These are phyloP conservation scores for Acer campestre DNA, from an alignment of 345 rosid species.

Conservation along the genomic window DNA sequence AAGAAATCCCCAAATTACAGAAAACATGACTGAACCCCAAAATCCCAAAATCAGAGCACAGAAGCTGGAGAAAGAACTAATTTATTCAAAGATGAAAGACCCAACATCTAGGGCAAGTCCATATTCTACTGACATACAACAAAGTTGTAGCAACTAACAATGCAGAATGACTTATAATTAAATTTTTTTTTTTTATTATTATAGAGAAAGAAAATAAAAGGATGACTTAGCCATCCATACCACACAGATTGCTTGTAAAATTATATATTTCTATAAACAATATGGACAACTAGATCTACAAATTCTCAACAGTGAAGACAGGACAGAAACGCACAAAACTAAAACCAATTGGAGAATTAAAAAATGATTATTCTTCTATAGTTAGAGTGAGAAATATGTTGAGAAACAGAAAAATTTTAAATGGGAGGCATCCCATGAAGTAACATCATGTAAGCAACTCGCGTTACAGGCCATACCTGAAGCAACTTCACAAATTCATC, in stretches of 20 bases:
- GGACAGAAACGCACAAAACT: neutral
- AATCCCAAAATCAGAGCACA: too few relatives aligned
- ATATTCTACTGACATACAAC: neutral
- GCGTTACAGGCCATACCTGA: conserved; percentile 54
- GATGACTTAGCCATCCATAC: neutral
- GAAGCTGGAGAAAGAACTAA: neutral
- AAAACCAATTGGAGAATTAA: neutral
- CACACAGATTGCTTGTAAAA: neutral
- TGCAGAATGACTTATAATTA: neutral
- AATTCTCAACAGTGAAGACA: neutral
- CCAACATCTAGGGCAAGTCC: neutral
- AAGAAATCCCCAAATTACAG: too few relatives aligned
- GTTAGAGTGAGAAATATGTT: neutral
- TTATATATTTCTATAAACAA: neutral
- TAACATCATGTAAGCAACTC: conserved; percentile 13
- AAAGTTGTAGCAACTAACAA: neutral
- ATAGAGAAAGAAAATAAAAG: neutral
- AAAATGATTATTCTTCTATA: neutral
- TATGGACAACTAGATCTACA: neutral
- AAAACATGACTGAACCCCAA: too few relatives aligned
- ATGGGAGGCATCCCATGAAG: neutral
- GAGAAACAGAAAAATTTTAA: neutral
- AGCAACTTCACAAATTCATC: conserved; percentile 92
- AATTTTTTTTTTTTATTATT: neutral
- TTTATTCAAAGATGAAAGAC: neutral